Evolutionary conservation across 2,329 filamentous ascomycete species (phyloP), one percentile per base, ranked within the genome.

Genomic region (Diaporthe longicolla): DNA sequence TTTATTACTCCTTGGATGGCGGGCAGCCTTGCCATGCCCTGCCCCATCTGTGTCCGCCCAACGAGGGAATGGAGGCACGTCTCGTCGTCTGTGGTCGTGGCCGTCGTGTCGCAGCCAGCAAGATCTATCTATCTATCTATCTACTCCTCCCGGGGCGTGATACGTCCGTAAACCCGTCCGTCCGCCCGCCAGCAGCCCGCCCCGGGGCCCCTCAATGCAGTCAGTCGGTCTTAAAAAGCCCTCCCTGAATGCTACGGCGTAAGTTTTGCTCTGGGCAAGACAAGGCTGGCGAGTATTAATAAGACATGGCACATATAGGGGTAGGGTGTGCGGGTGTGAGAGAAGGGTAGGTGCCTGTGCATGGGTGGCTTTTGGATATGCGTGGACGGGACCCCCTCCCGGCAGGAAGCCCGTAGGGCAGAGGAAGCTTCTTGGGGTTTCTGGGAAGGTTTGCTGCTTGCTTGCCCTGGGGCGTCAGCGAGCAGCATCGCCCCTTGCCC

Each of bases 341-440:
- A 45, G 57, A 32, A 13, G 37, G 37, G 11, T 4, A 13, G 13
- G 37, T 40, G 37, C 59, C 43, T 17, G 43, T 8, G 43, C 26
- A 24, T 24, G 43, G 37, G 37, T 11, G 37, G 11, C 13, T 40
- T 40, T 32, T 32, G 29, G 29, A 7, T 11, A 15, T 13, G 37
- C 10, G 26, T 50, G 15, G 13, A 21, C 13, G 57, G 57, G 57
- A 2, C 35, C 35, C 32, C 17, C 40, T 5, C 15, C 29, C 45
- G 61, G 61, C 61, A 35, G 26, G 61, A 66, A 66, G 61, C 29
- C 61, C 61, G 61, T 66, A 66, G 61, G 61, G 61, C 61, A 50
- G 61, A 66, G 29, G 43, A 66, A 65, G 61, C 61, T 40, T 65
- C 26, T 65, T 65, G 61, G 35, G 35, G 13, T 35, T 48, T 50